phyloP scores from a whole-genome alignment of 202 grass and related monocot genomes.

The Schoenoplectus tabernaemontani region DNA sequence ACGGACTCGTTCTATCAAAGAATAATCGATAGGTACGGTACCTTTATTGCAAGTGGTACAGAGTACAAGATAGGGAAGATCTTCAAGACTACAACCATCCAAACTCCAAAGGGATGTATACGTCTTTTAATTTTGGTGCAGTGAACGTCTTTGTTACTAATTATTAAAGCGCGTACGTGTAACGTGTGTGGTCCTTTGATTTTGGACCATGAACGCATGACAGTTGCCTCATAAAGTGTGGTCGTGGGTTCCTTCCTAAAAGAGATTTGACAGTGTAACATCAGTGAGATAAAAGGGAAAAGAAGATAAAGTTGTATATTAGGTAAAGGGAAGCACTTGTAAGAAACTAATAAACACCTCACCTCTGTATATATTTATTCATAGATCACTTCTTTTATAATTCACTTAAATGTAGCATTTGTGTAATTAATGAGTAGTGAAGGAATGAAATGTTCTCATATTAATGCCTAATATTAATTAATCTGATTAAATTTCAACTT shows the following conservation, averaged over 20 bases:
- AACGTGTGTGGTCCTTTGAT: background rate
- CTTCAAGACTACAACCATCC: background rate
- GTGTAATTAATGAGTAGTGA: background rate
- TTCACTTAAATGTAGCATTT: background rate
- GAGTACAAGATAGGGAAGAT: slow-evolving; percentile 3
- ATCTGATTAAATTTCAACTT: background rate
- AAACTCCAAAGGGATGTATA: background rate
- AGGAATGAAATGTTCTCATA: background rate
- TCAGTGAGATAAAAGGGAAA: background rate
- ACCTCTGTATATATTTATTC: background rate
- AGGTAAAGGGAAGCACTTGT: background rate
- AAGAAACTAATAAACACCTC: background rate
- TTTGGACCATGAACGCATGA: background rate
- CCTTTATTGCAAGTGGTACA: background rate
- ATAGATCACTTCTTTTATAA: background rate
- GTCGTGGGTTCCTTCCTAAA: background rate
- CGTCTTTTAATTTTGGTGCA: background rate
- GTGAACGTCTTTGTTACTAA: background rate
- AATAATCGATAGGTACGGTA: slow-evolving; percentile 20
- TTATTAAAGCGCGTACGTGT: background rate
- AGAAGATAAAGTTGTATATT: background rate
- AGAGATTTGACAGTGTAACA: background rate
- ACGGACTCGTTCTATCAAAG: slow-evolving; percentile 14
- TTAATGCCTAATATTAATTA: too few species aligned
- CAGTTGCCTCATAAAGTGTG: background rate